These are phyloP conservation scores for Curvularia hawaiiensis DNA, from an alignment of 2,329 filamentous ascomycete species.

Conservation along the genomic window DNA sequence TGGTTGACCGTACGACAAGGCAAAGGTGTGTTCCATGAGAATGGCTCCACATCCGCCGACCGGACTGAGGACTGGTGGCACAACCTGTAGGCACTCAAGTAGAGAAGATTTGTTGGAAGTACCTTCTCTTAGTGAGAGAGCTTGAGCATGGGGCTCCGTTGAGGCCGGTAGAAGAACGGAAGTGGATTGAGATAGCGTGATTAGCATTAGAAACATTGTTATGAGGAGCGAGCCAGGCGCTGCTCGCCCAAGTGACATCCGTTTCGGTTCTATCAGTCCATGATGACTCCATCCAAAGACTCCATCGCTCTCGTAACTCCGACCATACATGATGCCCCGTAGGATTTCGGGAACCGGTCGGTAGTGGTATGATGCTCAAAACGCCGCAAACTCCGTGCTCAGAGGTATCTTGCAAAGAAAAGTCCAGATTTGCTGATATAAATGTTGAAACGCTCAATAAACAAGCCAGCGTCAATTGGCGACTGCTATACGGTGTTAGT, in stretches of 20 bases:
- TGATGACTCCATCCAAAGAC: conserved; percentile 23
- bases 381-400: conserved; percentile 37
- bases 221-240: conserved; percentile 25
- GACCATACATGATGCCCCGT: conserved; percentile 26
- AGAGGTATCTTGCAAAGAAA: conserved; percentile 35
- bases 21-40: conserved; percentile 76
- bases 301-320: conserved; percentile 24
- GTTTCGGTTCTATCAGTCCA: conserved; percentile 16
- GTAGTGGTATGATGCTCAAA: conserved; percentile 21
- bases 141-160: conserved; percentile 20
- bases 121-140: conserved; percentile 25
- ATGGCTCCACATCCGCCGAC: conserved; percentile 55
- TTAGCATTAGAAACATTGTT: conserved; percentile 43
- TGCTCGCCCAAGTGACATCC: conserved; percentile 18
- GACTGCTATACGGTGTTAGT: conserved; percentile 6
- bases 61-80: conserved; percentile 66
- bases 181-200: conserved; percentile 35
- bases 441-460: conserved; percentile 15
- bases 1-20: conserved; percentile 72
- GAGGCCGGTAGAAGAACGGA: conserved; percentile 27
- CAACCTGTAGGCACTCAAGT: conserved; percentile 71
- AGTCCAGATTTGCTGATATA: conserved; percentile 11
- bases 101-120: conserved; percentile 38
- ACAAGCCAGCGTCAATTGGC: conserved; percentile 9
- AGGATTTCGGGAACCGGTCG: conserved; percentile 16